These are phyloP conservation scores for Phytophthora europaea DNA, from an alignment of 352 stramenopile species.

Conservation along the genomic window DNA sequence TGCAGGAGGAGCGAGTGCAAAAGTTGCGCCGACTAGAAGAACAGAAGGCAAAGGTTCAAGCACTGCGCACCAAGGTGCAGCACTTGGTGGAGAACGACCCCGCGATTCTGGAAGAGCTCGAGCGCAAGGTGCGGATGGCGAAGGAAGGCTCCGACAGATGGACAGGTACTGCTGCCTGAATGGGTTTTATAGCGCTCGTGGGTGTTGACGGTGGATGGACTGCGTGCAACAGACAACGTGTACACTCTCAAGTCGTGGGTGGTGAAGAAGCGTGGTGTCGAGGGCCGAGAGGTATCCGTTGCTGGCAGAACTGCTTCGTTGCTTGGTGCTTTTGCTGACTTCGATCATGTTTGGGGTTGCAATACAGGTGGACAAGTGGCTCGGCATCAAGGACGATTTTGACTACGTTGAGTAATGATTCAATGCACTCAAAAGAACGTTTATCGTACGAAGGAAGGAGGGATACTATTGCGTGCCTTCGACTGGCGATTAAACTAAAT, in stretches of 20 bases:
- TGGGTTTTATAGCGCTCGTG: background rate
- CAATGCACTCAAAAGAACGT: background rate
- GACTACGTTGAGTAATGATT: slow-evolving; percentile 79
- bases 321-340: slow-evolving; percentile 1
- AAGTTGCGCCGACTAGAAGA: slow-evolving; percentile 69
- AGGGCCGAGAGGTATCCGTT: slow-evolving; percentile 59
- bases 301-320: background rate
- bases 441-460: slow-evolving; percentile 16
- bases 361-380: slow-evolving; percentile 84
- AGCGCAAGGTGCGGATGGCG: slow-evolving; percentile 66
- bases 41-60: slow-evolving; percentile 60
- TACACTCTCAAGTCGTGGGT: slow-evolving; percentile 88
- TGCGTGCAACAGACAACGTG: slow-evolving; percentile 68
- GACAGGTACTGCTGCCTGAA: slow-evolving; percentile 54
- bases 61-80: slow-evolving; percentile 64
- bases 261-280: slow-evolving; percentile 77
- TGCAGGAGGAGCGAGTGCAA: slow-evolving; percentile 68
- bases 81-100: slow-evolving; percentile 82
- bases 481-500: slow-evolving; percentile 30
- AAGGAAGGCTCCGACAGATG: slow-evolving; percentile 81
- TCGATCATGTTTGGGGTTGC: background rate
- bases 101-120: slow-evolving; percentile 68
- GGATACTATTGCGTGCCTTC: slow-evolving; percentile 31
- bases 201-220: background rate
- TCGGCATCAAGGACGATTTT: slow-evolving; percentile 89